Evolutionary conservation across 345 rosid genomes (phyloP), one percentile per base, ranked within the genome.

Genomic region (Chamaenerion angustifolium): DNA sequence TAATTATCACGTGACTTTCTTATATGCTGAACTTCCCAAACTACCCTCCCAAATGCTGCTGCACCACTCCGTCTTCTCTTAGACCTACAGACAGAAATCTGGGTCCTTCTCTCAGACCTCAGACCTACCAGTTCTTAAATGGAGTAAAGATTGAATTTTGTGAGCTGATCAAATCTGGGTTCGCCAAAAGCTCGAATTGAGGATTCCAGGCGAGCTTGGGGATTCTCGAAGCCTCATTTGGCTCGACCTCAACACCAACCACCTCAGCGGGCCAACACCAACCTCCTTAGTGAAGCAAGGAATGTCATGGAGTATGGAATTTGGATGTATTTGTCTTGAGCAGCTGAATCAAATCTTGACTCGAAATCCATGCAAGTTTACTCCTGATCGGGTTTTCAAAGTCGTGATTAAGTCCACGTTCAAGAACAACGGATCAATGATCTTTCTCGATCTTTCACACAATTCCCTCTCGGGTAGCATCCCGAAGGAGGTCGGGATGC

Each of bases 271-370:
- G 3, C 19, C 12, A 1, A 60, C 52, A 12, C 57, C n/a, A n/a
- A n/a, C 58, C 8, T 12, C 12, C 64, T 1, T 15, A 52, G 16
- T 44, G 88, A 42, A 84, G 87, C 57, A 83, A 68, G 51, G 71
- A 51, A 46, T 92, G 98, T 62, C 95, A 88, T 3, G 98, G 98
- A 21, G 82, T 88, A 5, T 96, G 98, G 46, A 84, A 78, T 61
- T 70, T 46, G 81, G 83, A 4, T 96, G 98, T 40, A 87, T 87
- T 47, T 76, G 94, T 50, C 2, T 43, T 2, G 89, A 77, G 10
- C 70, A 67, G 16, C 66, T 87, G 31, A 68, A 16, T 55, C 74
- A 81, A 49, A 68, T 92, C 63, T 82, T 96, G 6, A 54, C 76
- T 13, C 57, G 86, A 66, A 83, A 71, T 58, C 96, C 96, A 16